Base-by-base conservation (phyloP, 345 rosid species). In the Rhizophora mangle region DNA sequence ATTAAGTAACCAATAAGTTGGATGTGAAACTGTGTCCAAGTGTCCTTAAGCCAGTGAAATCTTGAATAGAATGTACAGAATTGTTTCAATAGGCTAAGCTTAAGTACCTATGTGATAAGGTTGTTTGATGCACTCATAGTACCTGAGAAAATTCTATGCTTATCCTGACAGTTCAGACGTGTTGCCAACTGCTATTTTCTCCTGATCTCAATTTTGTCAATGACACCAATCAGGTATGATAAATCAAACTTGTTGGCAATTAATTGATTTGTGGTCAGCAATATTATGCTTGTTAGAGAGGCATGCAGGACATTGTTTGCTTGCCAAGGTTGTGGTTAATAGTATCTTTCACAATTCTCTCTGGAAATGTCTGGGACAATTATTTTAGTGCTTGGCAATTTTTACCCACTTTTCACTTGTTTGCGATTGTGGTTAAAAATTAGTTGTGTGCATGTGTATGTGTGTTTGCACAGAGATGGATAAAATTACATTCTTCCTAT, bases 111-210 rank as follows among this genome's bases (percentile, higher is more conserved):
- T 19, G 21, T 64, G 1, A 24, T 27, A 64, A 54, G 57, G 53
- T 21, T 9, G 58, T 64, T 74, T 19, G 29, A 13, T 56, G 13
- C 29, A 22, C 20, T 22, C 27, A 21, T 21, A 0, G 5, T 63
- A 74, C 59, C 81, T 87, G 78, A 83, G 63, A 78, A 70, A 68
- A 53, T 66, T 36, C 30, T 73, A 66, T 83, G 31, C 80, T 85
- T 76, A 18, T 47, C 72, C 63, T 89, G 89, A 81, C 98, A 92
- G 99, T 96, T 96, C 82, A 90, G 99, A 84, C 98, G 98, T 84
- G 97, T 96, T 65, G 99, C 99, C 22, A 96, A 96, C 78, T 80
- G 86, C 60, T 96, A 96, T 89, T 92, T 96, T 77, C 93, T 96
- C 70, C 83, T 88, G 82, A 93, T 96, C 68, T 92, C 99, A 49